phyloP scores from a whole-genome alignment of 2,329 filamentous ascomycete species.

The Trichoderma aggressivum region DNA sequence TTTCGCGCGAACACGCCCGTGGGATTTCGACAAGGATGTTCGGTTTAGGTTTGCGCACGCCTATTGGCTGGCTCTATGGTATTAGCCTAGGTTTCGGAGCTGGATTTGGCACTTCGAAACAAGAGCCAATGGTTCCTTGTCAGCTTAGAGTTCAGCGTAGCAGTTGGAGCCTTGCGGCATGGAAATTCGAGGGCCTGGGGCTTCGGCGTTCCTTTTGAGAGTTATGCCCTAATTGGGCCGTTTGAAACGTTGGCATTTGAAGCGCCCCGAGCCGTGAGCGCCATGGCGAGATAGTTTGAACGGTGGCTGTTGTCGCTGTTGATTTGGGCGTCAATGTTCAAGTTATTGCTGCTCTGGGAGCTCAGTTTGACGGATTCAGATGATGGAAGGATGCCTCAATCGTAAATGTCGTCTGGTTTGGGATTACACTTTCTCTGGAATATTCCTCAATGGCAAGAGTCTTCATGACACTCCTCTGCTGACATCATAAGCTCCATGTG shows the following conservation, averaged over 20 bases:
- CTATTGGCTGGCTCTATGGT: not conserved
- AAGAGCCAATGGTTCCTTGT: not conserved
- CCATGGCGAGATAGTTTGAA: not conserved
- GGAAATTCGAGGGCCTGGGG: not conserved
- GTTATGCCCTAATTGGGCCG: not conserved
- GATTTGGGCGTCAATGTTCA: not conserved
- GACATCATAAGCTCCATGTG: not conserved
- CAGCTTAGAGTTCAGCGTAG: not conserved
- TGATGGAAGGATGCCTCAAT: not conserved
- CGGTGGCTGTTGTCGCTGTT: not conserved
- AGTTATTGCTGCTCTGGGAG: not conserved
- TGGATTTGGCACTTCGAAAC: not conserved
- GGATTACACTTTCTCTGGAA: not conserved
- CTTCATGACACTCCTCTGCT: not conserved
- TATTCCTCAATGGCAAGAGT: not conserved
- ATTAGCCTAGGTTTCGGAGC: not conserved
- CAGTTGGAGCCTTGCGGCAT: not conserved
- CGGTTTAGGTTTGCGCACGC: not conserved
- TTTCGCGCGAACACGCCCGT: not conserved
- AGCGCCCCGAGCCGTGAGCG: slow-evolving; percentile 9
- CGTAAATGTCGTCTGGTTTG: not conserved
- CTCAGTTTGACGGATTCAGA: not conserved
- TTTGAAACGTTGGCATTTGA: not conserved
- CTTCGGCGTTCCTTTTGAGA: not conserved
- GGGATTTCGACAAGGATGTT: not conserved